phyloP scores from a whole-genome alignment of 2,329 filamentous ascomycete species.

The Myriosclerotinia scirpicola region DNA sequence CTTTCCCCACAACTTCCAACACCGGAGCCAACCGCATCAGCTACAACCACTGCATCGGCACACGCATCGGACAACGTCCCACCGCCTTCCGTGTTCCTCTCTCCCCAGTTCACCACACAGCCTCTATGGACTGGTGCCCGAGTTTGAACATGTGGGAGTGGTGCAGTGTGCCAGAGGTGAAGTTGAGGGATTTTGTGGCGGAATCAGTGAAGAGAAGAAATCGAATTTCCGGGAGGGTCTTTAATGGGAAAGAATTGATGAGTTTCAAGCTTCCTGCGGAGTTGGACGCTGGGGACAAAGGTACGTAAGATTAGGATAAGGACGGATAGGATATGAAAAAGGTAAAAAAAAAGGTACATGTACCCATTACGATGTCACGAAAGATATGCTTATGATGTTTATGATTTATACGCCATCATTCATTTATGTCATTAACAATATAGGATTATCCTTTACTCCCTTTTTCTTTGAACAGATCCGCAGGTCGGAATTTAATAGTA shows the following conservation, averaged over 20 bases:
- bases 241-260: neutral
- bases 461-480: neutral
- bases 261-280: neutral
- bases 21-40: neutral
- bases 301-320: too few relatives aligned
- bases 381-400: neutral
- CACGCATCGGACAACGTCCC: neutral
- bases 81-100: neutral
- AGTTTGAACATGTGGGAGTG: slow-evolving; percentile 9
- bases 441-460: neutral
- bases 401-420: neutral
- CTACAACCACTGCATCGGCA: neutral
- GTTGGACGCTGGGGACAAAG: too few relatives aligned
- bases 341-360: neutral
- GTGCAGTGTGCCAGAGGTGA: slow-evolving; percentile 16
- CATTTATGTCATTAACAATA: neutral
- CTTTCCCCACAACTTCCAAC: neutral
- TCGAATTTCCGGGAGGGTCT: neutral
- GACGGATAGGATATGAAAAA: neutral
- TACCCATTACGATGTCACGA: neutral
- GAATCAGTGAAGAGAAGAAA: neutral
- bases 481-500: neutral
- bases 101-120: neutral
- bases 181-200: neutral
- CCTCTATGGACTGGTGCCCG: neutral